Conservation (phyloP, 1,284 basidiomycete species). For the Cryptococcus wingfieldii region DNA sequence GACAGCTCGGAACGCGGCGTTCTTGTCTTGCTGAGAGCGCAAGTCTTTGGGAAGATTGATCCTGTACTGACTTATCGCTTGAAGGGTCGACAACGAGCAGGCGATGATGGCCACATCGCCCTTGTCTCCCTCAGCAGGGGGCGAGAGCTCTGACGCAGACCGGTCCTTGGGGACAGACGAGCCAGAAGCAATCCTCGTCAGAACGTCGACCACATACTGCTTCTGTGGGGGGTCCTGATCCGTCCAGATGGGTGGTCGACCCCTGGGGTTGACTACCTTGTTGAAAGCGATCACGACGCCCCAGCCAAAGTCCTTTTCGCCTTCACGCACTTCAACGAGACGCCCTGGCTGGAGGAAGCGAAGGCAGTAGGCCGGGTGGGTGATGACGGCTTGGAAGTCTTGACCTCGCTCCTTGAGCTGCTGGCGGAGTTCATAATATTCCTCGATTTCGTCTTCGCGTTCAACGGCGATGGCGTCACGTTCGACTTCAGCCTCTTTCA, state of each 20-base stretch:
- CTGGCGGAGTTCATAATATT: slow-evolving; percentile 87
- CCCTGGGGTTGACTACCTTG: slow-evolving; percentile 55
- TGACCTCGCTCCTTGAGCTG: slow-evolving; percentile 80
- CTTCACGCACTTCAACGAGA: slow-evolving; percentile 80
- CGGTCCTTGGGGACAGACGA: slow-evolving; percentile 63
- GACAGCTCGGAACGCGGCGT: slow-evolving; percentile 84
- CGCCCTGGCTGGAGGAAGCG: slow-evolving; percentile 92
- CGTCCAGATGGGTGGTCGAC: slow-evolving; percentile 33
- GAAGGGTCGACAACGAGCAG: slow-evolving; percentile 79
- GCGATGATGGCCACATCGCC: slow-evolving; percentile 84
- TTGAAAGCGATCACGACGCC: slow-evolving; percentile 88
- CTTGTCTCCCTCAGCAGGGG: slow-evolving; percentile 65
- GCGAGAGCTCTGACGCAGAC: slow-evolving; percentile 61
- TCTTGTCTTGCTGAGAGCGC: slow-evolving; percentile 67
- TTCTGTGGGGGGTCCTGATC: slow-evolving; percentile 73
- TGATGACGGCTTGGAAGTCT: slow-evolving; percentile 88
- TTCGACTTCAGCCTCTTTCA: slow-evolving; percentile 68
- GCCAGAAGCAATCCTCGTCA: slow-evolving; percentile 73
- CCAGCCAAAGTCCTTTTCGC: slow-evolving; percentile 92
- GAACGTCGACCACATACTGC: slow-evolving; percentile 90
- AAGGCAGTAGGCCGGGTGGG: slow-evolving; percentile 87
- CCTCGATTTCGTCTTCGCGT: slow-evolving; percentile 75
- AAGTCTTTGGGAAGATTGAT: slow-evolving; percentile 88
- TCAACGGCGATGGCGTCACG: slow-evolving; percentile 67
- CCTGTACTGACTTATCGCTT: slow-evolving; percentile 80